Conservation (phyloP, 2,329 filamentous ascomycete species). For the Nothomitra cinnamomea region DNA sequence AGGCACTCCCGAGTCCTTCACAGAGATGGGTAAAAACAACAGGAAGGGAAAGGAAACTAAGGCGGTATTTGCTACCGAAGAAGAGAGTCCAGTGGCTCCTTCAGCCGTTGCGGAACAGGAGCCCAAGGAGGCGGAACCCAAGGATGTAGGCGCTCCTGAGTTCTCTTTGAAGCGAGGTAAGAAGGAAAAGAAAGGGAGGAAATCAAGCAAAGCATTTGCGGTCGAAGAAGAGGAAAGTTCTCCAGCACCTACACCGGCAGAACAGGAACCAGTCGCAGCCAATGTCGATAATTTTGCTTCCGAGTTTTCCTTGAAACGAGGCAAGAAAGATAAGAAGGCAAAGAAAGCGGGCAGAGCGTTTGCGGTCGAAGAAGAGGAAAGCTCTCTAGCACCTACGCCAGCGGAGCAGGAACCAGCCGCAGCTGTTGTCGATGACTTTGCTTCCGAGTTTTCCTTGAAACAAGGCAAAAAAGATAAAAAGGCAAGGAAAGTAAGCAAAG, state of each 20-base stretch:
- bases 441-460: not conserved
- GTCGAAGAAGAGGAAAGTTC: conserved; percentile 9
- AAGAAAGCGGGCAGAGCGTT: conserved; percentile 6
- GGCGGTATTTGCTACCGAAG: conserved; percentile 3
- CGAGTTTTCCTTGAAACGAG: conserved; percentile 2
- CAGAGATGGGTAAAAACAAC: conserved; percentile 15
- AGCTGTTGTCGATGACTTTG: not conserved
- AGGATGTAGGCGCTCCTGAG: not conserved
- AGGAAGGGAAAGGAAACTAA: conserved; percentile 15
- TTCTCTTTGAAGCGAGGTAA: not conserved
- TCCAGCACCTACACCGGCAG: not conserved
- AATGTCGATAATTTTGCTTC: not conserved
- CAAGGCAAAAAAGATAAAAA: conserved; percentile 9
- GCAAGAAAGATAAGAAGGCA: conserved; percentile 9
- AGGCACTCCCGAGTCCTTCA: not conserved
- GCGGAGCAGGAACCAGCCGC: not conserved
- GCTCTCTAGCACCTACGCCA: not conserved
- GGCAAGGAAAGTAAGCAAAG: not conserved
- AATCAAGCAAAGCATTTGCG: conserved; percentile 7
- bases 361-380: conserved; percentile 10
- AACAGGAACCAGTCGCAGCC: not conserved
- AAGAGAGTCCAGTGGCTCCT: not conserved
- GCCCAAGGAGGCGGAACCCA: not conserved
- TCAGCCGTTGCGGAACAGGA: not conserved
- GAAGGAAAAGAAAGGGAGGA: conserved; percentile 8